Percentiles rank a stretch among this genome's conserved stretches.
Conservation (phyloP, 2,329 filamentous ascomycete genomes). For the Fusarium illudens region DNA sequence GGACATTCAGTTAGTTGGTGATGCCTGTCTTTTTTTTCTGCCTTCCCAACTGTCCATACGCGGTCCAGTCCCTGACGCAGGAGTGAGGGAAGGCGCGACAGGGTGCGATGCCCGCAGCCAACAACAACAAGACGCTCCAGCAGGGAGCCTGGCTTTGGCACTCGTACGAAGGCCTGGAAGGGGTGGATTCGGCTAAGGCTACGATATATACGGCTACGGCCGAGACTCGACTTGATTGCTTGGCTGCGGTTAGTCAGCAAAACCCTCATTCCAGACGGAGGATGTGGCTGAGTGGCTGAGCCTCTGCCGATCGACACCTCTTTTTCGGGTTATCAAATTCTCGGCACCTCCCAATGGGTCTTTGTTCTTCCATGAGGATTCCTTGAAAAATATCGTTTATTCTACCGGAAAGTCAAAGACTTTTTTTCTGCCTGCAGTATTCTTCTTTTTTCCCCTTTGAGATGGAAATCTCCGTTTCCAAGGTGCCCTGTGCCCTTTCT, state of each 20-base stretch:
- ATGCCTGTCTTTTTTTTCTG: not conserved
- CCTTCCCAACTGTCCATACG: not conserved
- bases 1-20: not conserved
- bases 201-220: conserved; percentile 3
- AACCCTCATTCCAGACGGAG: not conserved
- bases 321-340: not conserved
- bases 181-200: conserved; percentile 10
- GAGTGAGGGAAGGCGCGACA: not conserved
- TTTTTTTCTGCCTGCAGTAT: no score
- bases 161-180: not conserved
- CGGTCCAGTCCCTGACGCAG: not conserved
- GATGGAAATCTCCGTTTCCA: not conserved
- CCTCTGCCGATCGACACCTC: not conserved
- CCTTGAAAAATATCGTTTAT: not conserved
- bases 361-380: not conserved
- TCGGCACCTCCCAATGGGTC: not conserved
- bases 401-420: not conserved
- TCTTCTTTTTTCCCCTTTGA: not conserved
- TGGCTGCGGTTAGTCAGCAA: not conserved
- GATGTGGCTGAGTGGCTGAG: not conserved
- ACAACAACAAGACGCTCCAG: not conserved
- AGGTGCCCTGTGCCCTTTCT: not conserved
- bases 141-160: not conserved
- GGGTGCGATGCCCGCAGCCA: no score
- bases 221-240: not conserved